Evolutionary conservation across 305 asterid species (phyloP).

Genomic region (Plantago coronopus): DNA sequence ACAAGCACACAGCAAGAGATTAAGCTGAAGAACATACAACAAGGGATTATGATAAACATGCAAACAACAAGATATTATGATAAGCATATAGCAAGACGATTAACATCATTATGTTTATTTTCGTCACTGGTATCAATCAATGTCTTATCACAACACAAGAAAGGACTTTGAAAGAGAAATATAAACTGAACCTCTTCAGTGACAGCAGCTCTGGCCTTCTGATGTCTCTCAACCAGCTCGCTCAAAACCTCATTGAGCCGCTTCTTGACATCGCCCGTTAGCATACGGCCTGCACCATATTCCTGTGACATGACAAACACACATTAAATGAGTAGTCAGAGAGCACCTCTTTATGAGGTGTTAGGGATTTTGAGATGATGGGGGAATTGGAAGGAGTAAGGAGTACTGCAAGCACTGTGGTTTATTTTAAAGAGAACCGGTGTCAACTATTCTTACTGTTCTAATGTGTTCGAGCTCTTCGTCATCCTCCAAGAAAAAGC

Average conservation of each 20-base stretch:
- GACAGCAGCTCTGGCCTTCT: conserved; percentile 76
- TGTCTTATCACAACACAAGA: too few species aligned
- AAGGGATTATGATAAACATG: too few species aligned
- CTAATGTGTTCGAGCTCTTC: conserved; percentile 63
- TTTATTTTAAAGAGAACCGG: not conserved
- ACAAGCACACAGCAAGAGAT: not conserved
- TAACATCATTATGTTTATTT: too few species aligned
- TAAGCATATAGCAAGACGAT: too few species aligned
- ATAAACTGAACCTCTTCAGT: conserved; percentile 67
- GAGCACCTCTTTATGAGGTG: not conserved
- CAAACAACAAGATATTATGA: too few species aligned
- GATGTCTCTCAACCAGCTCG: conserved; percentile 79
- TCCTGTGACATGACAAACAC: conserved; percentile 44
- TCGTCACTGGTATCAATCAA: too few species aligned
- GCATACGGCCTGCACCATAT: conserved; percentile 84
- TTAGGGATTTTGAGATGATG: not conserved
- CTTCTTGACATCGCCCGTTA: conserved; percentile 90
- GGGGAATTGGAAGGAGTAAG: not conserved
- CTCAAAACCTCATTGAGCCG: conserved; percentile 70
- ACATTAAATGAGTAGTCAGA: not conserved
- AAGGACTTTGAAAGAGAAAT: not conserved
- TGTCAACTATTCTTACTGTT: conserved; percentile 37
- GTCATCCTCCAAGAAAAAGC: conserved; percentile 93
- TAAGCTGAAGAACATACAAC: too few species aligned
- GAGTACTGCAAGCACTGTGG: not conserved